Conservation (phyloP, 495 filamentous ascomycete genomes). For the Hypoxylon crocopeplum region DNA sequence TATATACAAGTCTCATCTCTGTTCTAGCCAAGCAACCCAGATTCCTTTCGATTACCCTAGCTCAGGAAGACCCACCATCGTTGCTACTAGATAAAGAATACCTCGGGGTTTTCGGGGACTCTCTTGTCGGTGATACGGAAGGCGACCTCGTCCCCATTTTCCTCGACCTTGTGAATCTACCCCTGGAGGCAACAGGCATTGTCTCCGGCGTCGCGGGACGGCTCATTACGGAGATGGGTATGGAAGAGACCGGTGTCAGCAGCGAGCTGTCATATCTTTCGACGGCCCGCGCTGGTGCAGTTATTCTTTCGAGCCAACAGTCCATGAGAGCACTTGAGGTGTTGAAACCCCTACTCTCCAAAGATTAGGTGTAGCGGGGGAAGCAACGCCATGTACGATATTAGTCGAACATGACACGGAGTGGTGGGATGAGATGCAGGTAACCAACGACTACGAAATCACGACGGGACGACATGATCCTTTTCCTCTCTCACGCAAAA, state of each 20-base stretch:
- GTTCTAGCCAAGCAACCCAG: slow-evolving; percentile 75
- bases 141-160: slow-evolving; percentile 87
- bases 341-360: slow-evolving; percentile 56
- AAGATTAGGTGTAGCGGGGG: slow-evolving; percentile 19
- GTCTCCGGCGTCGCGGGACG: slow-evolving; percentile 89
- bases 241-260: slow-evolving; percentile 53
- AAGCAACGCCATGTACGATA: slow-evolving; percentile 23
- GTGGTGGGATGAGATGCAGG: neutral
- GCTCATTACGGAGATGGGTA: slow-evolving; percentile 66
- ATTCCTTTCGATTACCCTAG: slow-evolving; percentile 87
- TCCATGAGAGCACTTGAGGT: slow-evolving; percentile 73
- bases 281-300: slow-evolving; percentile 87
- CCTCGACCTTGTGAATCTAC: slow-evolving; percentile 80
- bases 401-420: no score
- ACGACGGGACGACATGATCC: slow-evolving; percentile 18
- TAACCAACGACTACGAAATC: slow-evolving; percentile 9
- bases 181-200: slow-evolving; percentile 90
- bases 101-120: slow-evolving; percentile 67
- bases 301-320: slow-evolving; percentile 80
- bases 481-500: slow-evolving; percentile 6
- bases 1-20: slow-evolving; percentile 71
- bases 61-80: slow-evolving; percentile 82
- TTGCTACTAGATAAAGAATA: slow-evolving; percentile 81
- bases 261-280: slow-evolving; percentile 92
- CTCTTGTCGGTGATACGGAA: slow-evolving; percentile 80